Conservation (phyloP, 176 grass and related monocot genomes). For the Cenchrus americanus region DNA sequence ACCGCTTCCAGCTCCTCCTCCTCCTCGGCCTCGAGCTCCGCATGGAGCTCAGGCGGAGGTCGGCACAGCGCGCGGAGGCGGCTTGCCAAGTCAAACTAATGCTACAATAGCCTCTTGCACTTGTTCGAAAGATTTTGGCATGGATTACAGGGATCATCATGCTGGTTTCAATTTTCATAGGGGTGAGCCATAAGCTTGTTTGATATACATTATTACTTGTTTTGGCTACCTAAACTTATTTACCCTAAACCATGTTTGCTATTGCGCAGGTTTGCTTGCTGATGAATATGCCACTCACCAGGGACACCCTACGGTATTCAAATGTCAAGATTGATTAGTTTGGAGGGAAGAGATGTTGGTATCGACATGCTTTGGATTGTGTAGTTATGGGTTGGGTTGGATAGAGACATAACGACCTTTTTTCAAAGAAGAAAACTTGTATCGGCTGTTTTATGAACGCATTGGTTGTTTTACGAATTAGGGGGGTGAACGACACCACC, state of each 20-base stretch:
- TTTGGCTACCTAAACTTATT: background rate
- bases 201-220: too few relatives aligned
- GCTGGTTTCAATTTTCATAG: slow-evolving; percentile 83
- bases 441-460: too few relatives aligned
- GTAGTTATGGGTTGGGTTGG: slow-evolving; percentile 1
- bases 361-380: slow-evolving; percentile 9
- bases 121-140: slow-evolving; percentile 78
- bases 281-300: slow-evolving; percentile 86
- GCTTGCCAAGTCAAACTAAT: slow-evolving; percentile 50
- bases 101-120: slow-evolving; percentile 35
- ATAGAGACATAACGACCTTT: background rate
- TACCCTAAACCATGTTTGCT: slow-evolving; percentile 16
- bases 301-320: slow-evolving; percentile 92
- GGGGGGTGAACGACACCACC: too few relatives aligned
- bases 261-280: slow-evolving; percentile 76
- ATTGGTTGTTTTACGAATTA: too few relatives aligned
- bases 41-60: too few relatives aligned
- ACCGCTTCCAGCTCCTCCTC: too few relatives aligned
- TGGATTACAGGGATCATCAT: slow-evolving; percentile 95
- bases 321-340: slow-evolving; percentile 94
- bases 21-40: too few relatives aligned
- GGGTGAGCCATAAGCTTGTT: slow-evolving; percentile 61
- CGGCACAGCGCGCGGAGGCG: too few relatives aligned
- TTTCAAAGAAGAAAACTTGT: too few relatives aligned
- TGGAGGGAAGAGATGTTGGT: slow-evolving; percentile 27